Evolutionary conservation across 2,329 filamentous ascomycete genomes (phyloP), one percentile per base, ranked within the genome.

Genomic region (Beauveria scarabaeidicola): DNA sequence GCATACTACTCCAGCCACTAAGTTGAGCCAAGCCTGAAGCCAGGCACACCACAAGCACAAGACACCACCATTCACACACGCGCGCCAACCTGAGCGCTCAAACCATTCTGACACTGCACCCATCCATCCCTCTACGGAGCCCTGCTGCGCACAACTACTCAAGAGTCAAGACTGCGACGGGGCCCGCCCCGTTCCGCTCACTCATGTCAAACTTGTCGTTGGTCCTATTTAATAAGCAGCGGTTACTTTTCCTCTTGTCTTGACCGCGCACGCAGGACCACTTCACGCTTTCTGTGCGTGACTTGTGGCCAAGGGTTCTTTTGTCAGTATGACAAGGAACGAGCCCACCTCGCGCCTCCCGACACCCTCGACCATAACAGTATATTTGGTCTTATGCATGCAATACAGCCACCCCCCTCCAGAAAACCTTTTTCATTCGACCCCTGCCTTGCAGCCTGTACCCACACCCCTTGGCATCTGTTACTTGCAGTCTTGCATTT

Each of bases 371-470:
- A 67, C 66, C 66, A 51, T 51, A 58, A 58, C 63, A 70, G 70
- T 69, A 67, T 62, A 67, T 62, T 63, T 63, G 60, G 36, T 67
- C 68, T 69, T 69, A 64, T 66, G 66, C 63, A 64, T 65, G 62
- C 67, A 63, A 64, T 70, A 69, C 66, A 68, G 61, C 61, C 68
- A 67, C 60, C 32, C 60, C 52, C 51, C 44, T 54, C 23, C 23
- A 51, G 40, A 57, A 58, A 52, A 51, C 17, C 55, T 55, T 58
- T 58, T 23, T 47, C 58, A 51, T 32, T 38, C 23, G 27, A 58
- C 40, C 64, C 66, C 61, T 62, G 65, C 63, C 65, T 64, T 58
- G 32, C 32, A 27, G 32, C 50, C 19, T 27, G 47, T 58, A 21
- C 23, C 54, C 54, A 58, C 53, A 17, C 19, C 47, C 32, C 23